Percentiles rank a stretch among this genome's conserved stretches.
phyloP scores from a whole-genome alignment of 1,284 basidiomycete genomes.

The Prillingera fragicola region DNA sequence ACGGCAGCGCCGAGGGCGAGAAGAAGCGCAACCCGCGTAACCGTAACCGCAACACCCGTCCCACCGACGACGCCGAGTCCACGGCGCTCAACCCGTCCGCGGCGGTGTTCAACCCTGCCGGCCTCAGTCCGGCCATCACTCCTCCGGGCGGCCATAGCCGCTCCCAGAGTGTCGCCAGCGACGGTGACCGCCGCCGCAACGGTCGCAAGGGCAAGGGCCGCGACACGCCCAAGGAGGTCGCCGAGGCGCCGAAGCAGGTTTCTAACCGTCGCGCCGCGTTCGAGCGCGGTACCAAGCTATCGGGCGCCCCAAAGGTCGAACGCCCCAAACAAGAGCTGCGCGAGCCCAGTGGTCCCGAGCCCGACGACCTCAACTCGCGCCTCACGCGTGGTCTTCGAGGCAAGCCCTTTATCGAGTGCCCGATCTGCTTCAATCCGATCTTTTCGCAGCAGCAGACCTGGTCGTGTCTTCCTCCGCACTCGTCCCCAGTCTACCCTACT shows the following conservation, averaged over 20 bases:
- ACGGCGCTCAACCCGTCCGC: constrained; percentile 12
- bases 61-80: background rate
- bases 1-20: background rate
- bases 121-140: too few species aligned
- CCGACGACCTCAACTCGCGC: constrained; percentile 43
- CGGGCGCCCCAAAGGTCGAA: constrained; percentile 17
- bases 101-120: constrained; percentile 6
- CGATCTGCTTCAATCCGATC: constrained; percentile 48
- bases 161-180: background rate
- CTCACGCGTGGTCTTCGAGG: constrained; percentile 39
- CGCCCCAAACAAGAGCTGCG: constrained; percentile 3
- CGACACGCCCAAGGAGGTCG: background rate
- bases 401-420: constrained; percentile 45
- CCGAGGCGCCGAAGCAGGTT: constrained; percentile 5
- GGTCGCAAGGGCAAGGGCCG: background rate
- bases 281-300: constrained; percentile 22
- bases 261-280: constrained; percentile 35
- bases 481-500: constrained; percentile 14
- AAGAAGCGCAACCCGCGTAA: background rate
- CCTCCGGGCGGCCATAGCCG: background rate
- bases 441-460: constrained; percentile 43
- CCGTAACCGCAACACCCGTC: background rate
- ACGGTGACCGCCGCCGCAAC: background rate
- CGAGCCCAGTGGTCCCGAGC: constrained; percentile 18
- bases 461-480: constrained; percentile 41